phyloP scores from a whole-genome alignment of 805 yeast species.

The Candida ponderosae region DNA sequence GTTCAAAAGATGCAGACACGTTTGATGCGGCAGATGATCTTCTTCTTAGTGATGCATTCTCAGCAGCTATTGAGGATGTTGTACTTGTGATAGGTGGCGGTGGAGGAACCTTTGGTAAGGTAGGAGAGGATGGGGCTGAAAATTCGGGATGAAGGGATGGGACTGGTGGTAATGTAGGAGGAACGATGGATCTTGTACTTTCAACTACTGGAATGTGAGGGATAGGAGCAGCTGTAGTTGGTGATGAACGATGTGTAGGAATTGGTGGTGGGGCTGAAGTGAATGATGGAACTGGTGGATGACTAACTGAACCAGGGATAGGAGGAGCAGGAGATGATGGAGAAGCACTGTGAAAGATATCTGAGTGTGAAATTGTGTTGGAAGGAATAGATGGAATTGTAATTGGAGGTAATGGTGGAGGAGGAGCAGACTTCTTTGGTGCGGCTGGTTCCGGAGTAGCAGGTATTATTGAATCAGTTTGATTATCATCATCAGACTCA shows the following conservation, averaged over 20 bases:
- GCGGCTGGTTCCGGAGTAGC: conserved; percentile 17
- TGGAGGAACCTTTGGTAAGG: neutral
- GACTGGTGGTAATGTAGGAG: conserved; percentile 5
- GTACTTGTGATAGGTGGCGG: conserved; percentile 9
- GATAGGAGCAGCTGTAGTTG: conserved; percentile 14
- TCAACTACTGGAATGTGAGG: conserved; percentile 1
- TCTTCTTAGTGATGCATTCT: neutral
- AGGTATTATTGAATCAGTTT: conserved; percentile 6
- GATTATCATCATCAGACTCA: conserved; percentile 60
- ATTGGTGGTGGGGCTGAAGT: no score
- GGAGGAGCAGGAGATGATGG: conserved; percentile 1
- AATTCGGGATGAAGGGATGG: no score
- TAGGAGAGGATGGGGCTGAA: no score
- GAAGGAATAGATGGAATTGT: conserved; percentile 6
- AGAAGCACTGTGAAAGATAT: no score
- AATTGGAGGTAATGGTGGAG: conserved; percentile 17
- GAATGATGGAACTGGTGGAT: neutral
- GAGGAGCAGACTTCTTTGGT: conserved; percentile 11
- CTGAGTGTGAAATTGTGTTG: no score
- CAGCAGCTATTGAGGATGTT: neutral
- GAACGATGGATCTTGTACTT: no score
- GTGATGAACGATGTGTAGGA: conserved; percentile 4
- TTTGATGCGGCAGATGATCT: neutral
- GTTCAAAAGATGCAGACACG: neutral
- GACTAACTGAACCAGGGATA: no score